phyloP scores from a whole-genome alignment of 176 grass and related monocot genomes.

The bread wheat (Triticum aestivum) region IWGSC_CS_RefSeq_v2.1 NC_057796.1:331599589-331600088 shows the following conservation, averaged over 20 bases:
- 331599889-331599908: not conserved
- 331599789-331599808: not conserved
- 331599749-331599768: not conserved
- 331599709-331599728: constrained; percentile 5
- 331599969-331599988: not conserved
- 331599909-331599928: constrained; percentile 17
- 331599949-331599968: constrained; percentile 30
- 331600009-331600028: not conserved
- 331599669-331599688: constrained; percentile 8
- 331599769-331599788: not conserved
- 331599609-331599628: not conserved
- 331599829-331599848: not conserved
- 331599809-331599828: not conserved
- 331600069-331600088: not conserved
- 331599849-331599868: not conserved
- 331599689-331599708: not conserved
- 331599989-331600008: constrained; percentile 3
- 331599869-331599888: constrained; percentile 47
- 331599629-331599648: not conserved
- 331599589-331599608: not conserved
- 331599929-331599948: constrained; percentile 30
- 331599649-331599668: not conserved
- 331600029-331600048: not conserved
- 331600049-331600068: not conserved
- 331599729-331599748: not conserved